Percentiles rank a stretch among this genome's conserved stretches.
Conservation (phyloP, 305 asterid genomes). For the Withania somnifera region DNA sequence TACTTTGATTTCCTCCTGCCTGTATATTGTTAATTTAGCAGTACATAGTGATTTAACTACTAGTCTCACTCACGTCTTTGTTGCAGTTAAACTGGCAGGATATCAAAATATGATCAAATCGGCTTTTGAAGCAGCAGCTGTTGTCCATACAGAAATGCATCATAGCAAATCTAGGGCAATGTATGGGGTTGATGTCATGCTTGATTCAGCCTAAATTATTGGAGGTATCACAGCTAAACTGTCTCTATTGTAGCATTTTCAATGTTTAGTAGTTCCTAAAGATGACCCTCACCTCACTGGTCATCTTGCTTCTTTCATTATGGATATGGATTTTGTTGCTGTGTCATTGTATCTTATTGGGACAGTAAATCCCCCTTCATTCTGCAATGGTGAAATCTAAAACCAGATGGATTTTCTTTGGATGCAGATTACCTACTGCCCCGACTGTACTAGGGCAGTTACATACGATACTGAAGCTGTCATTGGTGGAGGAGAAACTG, state of each 20-base stretch:
- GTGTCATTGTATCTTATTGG: not conserved
- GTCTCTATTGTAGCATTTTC: not conserved
- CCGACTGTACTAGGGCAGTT: conserved; percentile 90
- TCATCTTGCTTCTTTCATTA: not conserved
- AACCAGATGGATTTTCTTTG: not conserved
- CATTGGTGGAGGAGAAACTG: conserved; percentile 27
- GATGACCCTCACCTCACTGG: not conserved
- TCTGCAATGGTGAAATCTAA: not conserved
- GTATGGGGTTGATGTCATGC: conserved; percentile 97
- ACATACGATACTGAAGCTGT: conserved; percentile 63
- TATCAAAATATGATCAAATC: conserved; percentile 70
- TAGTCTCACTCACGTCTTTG: not conserved
- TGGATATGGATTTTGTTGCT: not conserved
- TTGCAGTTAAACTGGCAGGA: conserved; percentile 87
- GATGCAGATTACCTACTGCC: conserved; percentile 88
- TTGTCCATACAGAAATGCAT: conserved; percentile 92
- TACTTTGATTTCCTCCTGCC: not conserved
- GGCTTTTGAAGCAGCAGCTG: conserved; percentile 80
- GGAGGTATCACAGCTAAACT: conserved; percentile 40
- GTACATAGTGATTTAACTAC: not conserved
- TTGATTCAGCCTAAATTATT: conserved; percentile 76
- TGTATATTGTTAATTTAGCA: not conserved
- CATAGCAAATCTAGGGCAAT: conserved; percentile 82
- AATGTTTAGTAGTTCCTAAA: not conserved
- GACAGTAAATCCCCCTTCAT: not conserved